Percentiles rank a stretch among this genome's conserved stretches.
phyloP scores from a whole-genome alignment of 306 rosid genomes.

The Begonia peltatifolia region DNA sequence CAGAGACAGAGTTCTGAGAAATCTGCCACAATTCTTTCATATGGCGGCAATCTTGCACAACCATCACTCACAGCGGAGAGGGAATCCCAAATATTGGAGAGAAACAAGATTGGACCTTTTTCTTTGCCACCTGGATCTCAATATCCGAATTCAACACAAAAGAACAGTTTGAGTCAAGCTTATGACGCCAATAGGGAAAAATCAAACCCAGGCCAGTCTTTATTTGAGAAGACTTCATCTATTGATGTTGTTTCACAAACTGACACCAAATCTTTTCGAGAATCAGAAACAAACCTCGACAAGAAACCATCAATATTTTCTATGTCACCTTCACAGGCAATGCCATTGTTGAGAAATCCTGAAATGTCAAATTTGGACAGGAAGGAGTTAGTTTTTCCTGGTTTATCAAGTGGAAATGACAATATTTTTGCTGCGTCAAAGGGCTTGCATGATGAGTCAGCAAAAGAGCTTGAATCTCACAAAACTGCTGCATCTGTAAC shows the following conservation, averaged over 20 bases:
- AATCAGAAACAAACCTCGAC: conserved; percentile 15
- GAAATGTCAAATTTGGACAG: conserved; percentile 21
- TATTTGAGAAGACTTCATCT: conserved; percentile 17
- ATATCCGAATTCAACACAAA: conserved; percentile 16
- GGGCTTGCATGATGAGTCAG: conserved; percentile 24
- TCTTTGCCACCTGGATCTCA: conserved; percentile 22
- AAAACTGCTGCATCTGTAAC: conserved; percentile 18
- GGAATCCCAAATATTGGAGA: conserved; percentile 22
- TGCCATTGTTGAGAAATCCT: conserved; percentile 18
- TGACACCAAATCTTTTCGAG: conserved; percentile 22
- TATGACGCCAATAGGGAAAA: conserved; percentile 19
- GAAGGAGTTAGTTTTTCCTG: conserved; percentile 18
- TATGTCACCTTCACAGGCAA: conserved; percentile 18
- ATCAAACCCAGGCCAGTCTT: conserved; percentile 5
- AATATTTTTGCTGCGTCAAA: conserved; percentile 18
- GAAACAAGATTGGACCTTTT: conserved; percentile 15
- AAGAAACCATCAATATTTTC: conserved; percentile 19
- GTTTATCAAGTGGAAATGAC: conserved; percentile 16
- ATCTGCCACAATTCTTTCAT: conserved; percentile 20
- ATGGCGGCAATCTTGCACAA: conserved; percentile 18
- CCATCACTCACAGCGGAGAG: conserved; percentile 19
- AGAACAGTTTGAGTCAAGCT: conserved; percentile 16
- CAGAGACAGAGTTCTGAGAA: conserved; percentile 20
- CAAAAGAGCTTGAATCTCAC: conserved; percentile 20
- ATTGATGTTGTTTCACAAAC: conserved; percentile 19